These are phyloP conservation scores for Pseudonitzschia multistriata DNA, from an alignment of 108 stramenopile genomes.

Conservation along the genomic window DNA sequence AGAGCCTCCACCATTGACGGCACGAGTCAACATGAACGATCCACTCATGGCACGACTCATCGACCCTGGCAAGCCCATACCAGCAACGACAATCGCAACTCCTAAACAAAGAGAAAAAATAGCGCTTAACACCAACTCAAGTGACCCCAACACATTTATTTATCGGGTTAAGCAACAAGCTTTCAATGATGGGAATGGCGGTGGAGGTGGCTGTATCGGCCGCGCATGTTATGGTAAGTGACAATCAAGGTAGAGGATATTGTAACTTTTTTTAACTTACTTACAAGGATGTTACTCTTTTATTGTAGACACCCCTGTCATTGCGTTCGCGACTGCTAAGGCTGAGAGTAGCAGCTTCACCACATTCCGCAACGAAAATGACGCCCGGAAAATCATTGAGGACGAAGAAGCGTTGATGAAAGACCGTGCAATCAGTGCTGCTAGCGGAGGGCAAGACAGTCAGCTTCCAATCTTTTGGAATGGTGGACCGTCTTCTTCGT, in stretches of 20 bases:
- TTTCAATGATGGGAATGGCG: constrained; percentile 32
- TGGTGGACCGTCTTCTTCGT: constrained; percentile 38
- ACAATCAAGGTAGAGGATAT: too few species aligned
- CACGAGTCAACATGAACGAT: constrained; percentile 56
- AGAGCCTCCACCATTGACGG: constrained; percentile 67
- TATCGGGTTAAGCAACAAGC: constrained; percentile 22
- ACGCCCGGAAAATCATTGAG: constrained; percentile 23
- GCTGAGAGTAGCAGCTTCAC: constrained; percentile 48
- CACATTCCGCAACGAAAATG: constrained; percentile 35
- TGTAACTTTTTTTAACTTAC: neutral
- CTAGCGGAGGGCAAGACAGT: constrained; percentile 26
- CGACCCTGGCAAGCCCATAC: constrained; percentile 29
- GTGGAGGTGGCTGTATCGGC: constrained; percentile 46
- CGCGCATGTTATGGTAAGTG: constrained; percentile 49
- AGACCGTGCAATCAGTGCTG: constrained; percentile 17
- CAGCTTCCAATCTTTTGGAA: constrained; percentile 32
- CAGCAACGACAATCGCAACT: constrained; percentile 23
- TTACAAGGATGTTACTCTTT: neutral
- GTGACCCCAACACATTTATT: constrained; percentile 23
- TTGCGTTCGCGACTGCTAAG: constrained; percentile 32
- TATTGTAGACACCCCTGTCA: constrained; percentile 17
- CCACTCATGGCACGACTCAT: constrained; percentile 42
- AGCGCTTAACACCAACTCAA: constrained; percentile 3
- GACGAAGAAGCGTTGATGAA: constrained; percentile 23
- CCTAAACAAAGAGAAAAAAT: constrained; percentile 28